A percentile compares a stretch with the other conserved stretches of the same genome.
phyloP scores from a whole-genome alignment of 805 yeast species.

The Teunomyces barrocoloradensis region DNA sequence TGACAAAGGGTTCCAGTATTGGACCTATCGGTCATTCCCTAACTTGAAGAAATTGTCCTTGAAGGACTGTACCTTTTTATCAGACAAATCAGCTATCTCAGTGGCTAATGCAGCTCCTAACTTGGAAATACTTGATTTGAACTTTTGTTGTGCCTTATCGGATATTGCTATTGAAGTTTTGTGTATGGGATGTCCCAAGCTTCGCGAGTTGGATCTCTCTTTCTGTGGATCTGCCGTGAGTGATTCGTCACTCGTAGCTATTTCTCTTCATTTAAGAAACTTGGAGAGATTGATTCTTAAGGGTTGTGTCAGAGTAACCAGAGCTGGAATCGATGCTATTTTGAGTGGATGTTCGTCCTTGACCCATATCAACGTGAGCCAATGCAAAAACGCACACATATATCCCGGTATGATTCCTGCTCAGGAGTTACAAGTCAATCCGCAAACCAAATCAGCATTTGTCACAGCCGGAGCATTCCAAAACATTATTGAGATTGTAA shows the following conservation, averaged over 20 bases:
- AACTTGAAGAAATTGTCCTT: constrained; percentile 51
- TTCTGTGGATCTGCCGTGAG: constrained; percentile 82
- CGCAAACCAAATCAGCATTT: constrained; percentile 55
- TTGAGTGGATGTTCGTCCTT: constrained; percentile 55
- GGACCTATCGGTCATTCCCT: constrained; percentile 59
- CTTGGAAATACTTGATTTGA: constrained; percentile 56
- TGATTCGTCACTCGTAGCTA: constrained; percentile 61
- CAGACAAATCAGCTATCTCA: constrained; percentile 61
- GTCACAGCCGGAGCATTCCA: constrained; percentile 53
- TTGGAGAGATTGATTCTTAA: constrained; percentile 51
- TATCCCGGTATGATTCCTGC: constrained; percentile 63
- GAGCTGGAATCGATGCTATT: constrained; percentile 72
- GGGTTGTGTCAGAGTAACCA: constrained; percentile 74
- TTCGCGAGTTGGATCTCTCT: constrained; percentile 55
- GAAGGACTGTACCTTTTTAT: constrained; percentile 71
- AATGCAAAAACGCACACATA: constrained; percentile 66
- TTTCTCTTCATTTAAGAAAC: constrained; percentile 52
- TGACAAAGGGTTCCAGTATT: constrained; percentile 66
- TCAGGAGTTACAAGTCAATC: constrained; percentile 48
- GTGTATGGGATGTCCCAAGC: constrained; percentile 60
- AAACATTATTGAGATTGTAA: constrained; percentile 56
- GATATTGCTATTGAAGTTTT: constrained; percentile 67
- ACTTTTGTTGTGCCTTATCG: constrained; percentile 73
- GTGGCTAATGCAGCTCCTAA: constrained; percentile 61
- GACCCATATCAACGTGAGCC: constrained; percentile 57